Evolutionary conservation across 1,284 basidiomycete species (phyloP).

Genomic region (Ustilago vetiveriae): DNA sequence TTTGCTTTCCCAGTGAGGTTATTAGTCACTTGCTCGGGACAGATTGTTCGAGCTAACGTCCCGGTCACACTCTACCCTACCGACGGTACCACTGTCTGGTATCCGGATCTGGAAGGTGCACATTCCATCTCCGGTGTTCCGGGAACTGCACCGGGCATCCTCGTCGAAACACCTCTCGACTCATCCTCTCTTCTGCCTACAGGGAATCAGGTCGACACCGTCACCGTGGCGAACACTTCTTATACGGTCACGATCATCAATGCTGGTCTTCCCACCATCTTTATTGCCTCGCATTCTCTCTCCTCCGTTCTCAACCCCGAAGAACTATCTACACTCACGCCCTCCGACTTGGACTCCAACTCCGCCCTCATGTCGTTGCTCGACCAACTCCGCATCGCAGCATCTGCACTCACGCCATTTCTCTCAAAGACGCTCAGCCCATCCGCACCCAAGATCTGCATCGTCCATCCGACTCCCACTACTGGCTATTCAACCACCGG

Average conservation of each 20-base stretch:
- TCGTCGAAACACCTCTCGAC: slow-evolving; percentile 58
- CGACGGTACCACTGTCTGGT: slow-evolving; percentile 12
- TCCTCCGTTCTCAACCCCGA: slow-evolving; percentile 20
- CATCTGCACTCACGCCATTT: slow-evolving; percentile 30
- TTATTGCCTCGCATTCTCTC: slow-evolving; percentile 49
- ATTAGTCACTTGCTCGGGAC: slow-evolving; percentile 52
- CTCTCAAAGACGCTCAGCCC: slow-evolving; percentile 39
- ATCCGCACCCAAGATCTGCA: slow-evolving; percentile 64
- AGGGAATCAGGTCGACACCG: slow-evolving; percentile 40
- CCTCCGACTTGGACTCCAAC: slow-evolving; percentile 53
- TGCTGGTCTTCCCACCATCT: slow-evolving; percentile 61
- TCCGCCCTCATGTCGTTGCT: slow-evolving; percentile 33
- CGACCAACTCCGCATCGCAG: slow-evolving; percentile 46
- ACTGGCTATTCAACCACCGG: slow-evolving; percentile 52
- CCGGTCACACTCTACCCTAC: slow-evolving; percentile 26
- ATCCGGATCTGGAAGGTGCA: slow-evolving; percentile 36
- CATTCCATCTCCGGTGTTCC: slow-evolving; percentile 63
- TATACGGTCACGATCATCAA: slow-evolving; percentile 56
- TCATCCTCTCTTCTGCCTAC: slow-evolving; percentile 41
- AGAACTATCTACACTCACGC: slow-evolving; percentile 4
- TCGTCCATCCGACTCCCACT: slow-evolving; percentile 47
- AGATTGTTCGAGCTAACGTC: slow-evolving; percentile 52
- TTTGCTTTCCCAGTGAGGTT: slow-evolving; percentile 45
- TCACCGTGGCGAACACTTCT: slow-evolving; percentile 8
- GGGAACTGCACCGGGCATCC: slow-evolving; percentile 53